These are phyloP conservation scores for Thelonectria discophora DNA, from an alignment of 2,329 filamentous ascomycete genomes.

Conservation along the genomic window DNA sequence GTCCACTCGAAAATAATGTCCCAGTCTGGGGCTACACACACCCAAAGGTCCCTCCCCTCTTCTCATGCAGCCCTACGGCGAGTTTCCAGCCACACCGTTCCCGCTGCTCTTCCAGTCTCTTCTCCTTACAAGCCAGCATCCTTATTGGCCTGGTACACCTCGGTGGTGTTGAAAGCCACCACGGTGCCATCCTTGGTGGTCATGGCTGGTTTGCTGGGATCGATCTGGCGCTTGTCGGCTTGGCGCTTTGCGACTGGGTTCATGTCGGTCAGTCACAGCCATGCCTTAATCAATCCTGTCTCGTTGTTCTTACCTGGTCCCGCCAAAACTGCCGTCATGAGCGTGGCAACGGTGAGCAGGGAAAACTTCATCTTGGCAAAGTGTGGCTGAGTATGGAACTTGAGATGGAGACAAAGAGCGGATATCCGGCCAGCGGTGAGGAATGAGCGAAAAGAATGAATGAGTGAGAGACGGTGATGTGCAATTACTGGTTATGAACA, in stretches of 20 bases:
- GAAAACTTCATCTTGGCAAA: constrained; percentile 64
- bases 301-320: constrained; percentile 39
- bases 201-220: constrained; percentile 56
- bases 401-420: too few species aligned
- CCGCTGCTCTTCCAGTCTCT: constrained; percentile 1
- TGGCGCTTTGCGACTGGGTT: not conserved
- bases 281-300: too few species aligned
- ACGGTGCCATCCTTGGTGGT: constrained; percentile 55
- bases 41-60: not conserved
- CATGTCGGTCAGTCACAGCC: not conserved
- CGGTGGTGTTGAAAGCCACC: constrained; percentile 54
- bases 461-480: constrained; percentile 11
- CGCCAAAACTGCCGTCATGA: constrained; percentile 58
- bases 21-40: not conserved
- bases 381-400: not conserved
- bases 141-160: constrained; percentile 53
- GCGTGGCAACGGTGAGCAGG: constrained; percentile 55
- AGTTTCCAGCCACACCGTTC: constrained; percentile 19
- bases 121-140: constrained; percentile 48
- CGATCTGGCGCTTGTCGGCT: constrained; percentile 35
- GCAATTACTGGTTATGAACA: constrained; percentile 30
- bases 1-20: constrained; percentile 19
- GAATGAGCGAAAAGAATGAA: constrained; percentile 31
- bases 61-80: constrained; percentile 19
- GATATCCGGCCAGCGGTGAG: constrained; percentile 66